Evolutionary conservation across 805 yeast species (phyloP), one percentile per base, ranked within the genome.

Genomic region (Candida sakaeoensis): DNA sequence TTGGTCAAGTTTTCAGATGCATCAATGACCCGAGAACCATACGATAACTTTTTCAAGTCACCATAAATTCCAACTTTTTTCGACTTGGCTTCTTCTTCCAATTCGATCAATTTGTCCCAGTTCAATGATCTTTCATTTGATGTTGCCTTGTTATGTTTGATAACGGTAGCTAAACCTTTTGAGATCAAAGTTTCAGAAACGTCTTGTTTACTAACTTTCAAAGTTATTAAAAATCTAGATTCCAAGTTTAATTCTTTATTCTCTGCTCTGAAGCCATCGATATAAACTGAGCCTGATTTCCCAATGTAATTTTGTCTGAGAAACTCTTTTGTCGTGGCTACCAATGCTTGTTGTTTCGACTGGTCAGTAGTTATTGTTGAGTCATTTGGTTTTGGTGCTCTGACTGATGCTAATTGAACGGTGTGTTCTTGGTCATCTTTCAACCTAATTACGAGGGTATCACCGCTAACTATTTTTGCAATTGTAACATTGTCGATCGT

Each of bases 31-130:
- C 87, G 72, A 27, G 79, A 79, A 15, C 77, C 62, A 12, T 77
- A 77, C 12, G 79, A 77, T 38, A 75, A 72, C 52, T 79, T 79
- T 40, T 50, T 48, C 37, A 65, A 52, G 42, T 66, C 71, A 43
- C 68, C 73, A 54, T 74, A 79, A 30, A 88, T 67, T 15, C 95
- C 95, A 33, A 66, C 66, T 48, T 80, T 76, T 17, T 58, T 66
- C 17, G 62, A 61, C 40, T 70, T 74, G 12, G 90, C 83, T 30
- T 67, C 68, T 30, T 71, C 67, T 57, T 88, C 95, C 36, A 79
- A 68, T 54, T 85, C 95, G 33, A 84, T 61, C 41, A 87, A 69
- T 36, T 71, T 72, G 54, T 87, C 95, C 91, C 95, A 86, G 50
- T 79, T 74, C 23, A 79, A 72, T 2, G 93, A 79, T 49, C 86